Percentiles rank a stretch among this genome's conserved stretches.
phyloP scores from a whole-genome alignment of 2,329 filamentous ascomycete species.

The Chrysoporthe puriensis region DNA sequence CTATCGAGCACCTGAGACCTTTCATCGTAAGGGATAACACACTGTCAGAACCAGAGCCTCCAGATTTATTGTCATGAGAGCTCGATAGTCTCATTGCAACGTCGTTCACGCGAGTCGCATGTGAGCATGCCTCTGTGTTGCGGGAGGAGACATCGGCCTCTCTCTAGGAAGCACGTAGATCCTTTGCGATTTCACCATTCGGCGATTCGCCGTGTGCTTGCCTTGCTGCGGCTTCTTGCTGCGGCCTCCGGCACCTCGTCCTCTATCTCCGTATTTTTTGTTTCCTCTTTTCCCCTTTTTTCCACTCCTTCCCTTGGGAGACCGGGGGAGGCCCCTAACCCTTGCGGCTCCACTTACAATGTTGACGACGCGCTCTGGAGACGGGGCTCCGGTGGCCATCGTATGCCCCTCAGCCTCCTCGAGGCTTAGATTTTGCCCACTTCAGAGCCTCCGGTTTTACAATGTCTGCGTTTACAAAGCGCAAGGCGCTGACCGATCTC shows the following conservation, averaged over 20 bases:
- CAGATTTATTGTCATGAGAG: background rate
- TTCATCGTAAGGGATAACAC: background rate
- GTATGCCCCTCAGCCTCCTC: background rate
- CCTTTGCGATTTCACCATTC: background rate
- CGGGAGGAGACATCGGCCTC: background rate
- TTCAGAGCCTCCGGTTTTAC: background rate
- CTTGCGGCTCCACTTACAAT: conserved; percentile 4
- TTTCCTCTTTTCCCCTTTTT: background rate
- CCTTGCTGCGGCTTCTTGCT: background rate
- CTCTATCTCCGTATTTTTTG: background rate
- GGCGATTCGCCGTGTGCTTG: background rate
- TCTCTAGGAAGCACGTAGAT: background rate
- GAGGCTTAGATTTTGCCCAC: background rate
- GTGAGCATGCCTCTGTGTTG: background rate
- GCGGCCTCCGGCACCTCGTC: background rate
- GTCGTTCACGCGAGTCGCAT: background rate
- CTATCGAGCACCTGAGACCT: background rate
- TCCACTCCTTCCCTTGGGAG: background rate
- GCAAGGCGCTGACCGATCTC: background rate
- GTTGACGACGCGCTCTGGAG: conserved; percentile 1
- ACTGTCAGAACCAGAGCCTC: background rate
- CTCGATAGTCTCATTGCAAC: background rate
- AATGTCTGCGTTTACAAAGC: conserved; percentile 8
- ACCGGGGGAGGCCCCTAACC: conserved; percentile 1
- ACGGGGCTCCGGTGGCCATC: background rate